A percentile compares a stretch with the other conserved stretches of the same genome.
These are phyloP conservation scores for Cladosporium sphaerospermum DNA, from an alignment of 2,329 filamentous ascomycete genomes.

Conservation along the genomic window DNA sequence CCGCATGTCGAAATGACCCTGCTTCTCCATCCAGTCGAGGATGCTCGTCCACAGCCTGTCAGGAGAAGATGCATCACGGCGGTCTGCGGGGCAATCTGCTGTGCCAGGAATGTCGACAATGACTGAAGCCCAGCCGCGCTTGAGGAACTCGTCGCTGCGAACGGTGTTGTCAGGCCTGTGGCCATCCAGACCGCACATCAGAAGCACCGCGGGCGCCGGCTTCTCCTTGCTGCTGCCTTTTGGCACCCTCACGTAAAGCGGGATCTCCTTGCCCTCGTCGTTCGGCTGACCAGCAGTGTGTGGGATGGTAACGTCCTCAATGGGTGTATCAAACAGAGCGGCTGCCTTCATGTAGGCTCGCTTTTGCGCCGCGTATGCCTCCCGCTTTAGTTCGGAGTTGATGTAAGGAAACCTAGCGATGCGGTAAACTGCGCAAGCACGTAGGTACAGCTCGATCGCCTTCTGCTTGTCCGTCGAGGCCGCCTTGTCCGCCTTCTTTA, in stretches of 20 bases:
- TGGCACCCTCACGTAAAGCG: conserved; percentile 35
- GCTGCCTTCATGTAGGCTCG: conserved; percentile 32
- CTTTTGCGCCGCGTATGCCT: conserved; percentile 33
- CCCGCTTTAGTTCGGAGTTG: conserved; percentile 29
- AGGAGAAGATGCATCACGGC: conserved; percentile 51
- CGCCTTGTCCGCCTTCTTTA: conserved; percentile 25
- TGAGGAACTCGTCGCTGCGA: conserved; percentile 55
- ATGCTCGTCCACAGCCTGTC: conserved; percentile 60
- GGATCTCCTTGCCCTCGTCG: conserved; percentile 33
- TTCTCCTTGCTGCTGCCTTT: conserved; percentile 24
- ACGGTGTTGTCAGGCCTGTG: conserved; percentile 58
- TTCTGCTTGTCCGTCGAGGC: conserved; percentile 21
- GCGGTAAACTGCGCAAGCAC: conserved; percentile 32
- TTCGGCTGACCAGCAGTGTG: conserved; percentile 30
- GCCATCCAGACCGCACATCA: conserved; percentile 58
- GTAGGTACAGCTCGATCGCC: conserved; percentile 30
- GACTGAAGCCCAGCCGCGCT: conserved; percentile 57
- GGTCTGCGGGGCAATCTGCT: conserved; percentile 60
- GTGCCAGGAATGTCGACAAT: conserved; percentile 61
- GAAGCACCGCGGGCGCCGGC: conserved; percentile 45
- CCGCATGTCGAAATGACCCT: conserved; percentile 50
- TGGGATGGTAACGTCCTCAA: conserved; percentile 35
- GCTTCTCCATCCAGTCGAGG: conserved; percentile 52
- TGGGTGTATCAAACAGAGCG: conserved; percentile 30
- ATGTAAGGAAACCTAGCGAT: conserved; percentile 33